phyloP scores from a whole-genome alignment of 192 early-diverging fungal species.

The Lobulomyces angularis region DNA sequence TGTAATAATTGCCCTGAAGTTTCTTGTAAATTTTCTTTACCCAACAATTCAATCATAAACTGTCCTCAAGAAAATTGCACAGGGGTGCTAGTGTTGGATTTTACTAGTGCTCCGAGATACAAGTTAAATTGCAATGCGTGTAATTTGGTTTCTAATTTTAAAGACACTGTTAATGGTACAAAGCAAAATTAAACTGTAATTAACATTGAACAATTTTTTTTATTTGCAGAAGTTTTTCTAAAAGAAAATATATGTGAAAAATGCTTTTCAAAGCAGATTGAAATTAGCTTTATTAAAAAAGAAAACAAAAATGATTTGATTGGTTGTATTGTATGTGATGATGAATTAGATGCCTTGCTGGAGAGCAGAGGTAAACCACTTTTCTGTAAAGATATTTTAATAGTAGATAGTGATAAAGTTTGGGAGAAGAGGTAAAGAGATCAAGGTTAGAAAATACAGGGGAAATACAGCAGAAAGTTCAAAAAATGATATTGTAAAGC shows the following conservation, averaged over 20 bases:
- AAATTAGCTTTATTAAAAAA: conserved; percentile 33
- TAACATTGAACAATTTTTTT: background rate
- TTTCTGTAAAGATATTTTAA: too few relatives aligned
- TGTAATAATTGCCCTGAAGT: conserved; percentile 41
- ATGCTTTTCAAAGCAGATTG: conserved; percentile 15
- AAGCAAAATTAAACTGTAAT: background rate
- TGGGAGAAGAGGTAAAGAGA: too few relatives aligned
- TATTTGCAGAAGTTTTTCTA: conserved; percentile 14
- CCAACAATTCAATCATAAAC: conserved; percentile 23
- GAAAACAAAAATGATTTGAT: conserved; percentile 13
- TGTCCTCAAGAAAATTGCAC: conserved; percentile 22
- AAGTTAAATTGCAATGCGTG: conserved; percentile 40
- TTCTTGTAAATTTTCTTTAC: conserved; percentile 31
- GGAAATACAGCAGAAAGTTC: too few relatives aligned
- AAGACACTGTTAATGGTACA: conserved; percentile 29
- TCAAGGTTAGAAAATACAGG: too few relatives aligned
- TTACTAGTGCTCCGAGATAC: conserved; percentile 37
- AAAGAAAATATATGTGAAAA: conserved; percentile 27
- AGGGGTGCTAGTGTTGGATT: conserved; percentile 31
- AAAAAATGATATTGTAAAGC: too few relatives aligned
- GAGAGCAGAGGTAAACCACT: conserved; percentile 33
- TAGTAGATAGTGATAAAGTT: too few relatives aligned
- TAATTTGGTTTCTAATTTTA: conserved; percentile 31
- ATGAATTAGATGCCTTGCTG: conserved; percentile 26
- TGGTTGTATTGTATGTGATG: conserved; percentile 34